phyloP scores from a whole-genome alignment of 2,329 filamentous ascomycete species.

The Neonectria hederae region DNA sequence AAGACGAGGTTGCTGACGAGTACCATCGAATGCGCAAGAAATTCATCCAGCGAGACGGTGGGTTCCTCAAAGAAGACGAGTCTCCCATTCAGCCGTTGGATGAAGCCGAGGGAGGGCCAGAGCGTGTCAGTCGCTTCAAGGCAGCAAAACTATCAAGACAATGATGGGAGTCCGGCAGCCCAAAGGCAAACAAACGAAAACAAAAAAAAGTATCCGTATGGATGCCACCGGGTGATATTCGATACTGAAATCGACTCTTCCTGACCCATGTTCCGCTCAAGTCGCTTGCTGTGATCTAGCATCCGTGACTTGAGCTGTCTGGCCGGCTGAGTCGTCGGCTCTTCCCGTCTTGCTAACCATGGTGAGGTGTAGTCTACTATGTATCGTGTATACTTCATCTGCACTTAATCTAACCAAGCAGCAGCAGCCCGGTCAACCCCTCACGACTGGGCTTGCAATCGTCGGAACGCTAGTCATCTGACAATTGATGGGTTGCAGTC shows the following conservation, averaged over 20 bases:
- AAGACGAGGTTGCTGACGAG: conserved; percentile 81
- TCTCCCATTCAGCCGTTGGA: conserved; percentile 73
- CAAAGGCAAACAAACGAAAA: conserved; percentile 25
- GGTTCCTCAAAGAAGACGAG: conserved; percentile 79
- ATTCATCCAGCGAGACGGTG: conserved; percentile 84
- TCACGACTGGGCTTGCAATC: neutral
- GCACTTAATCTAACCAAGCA: neutral
- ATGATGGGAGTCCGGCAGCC: conserved; percentile 40
- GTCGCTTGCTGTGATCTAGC: conserved; percentile 34
- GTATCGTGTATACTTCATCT: neutral
- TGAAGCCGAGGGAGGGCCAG: conserved; percentile 70
- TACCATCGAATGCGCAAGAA: conserved; percentile 85
- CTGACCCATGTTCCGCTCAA: conserved; percentile 31
- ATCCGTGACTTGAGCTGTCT: conserved; percentile 25
- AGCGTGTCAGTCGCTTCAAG: conserved; percentile 77
- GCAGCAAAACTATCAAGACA: conserved; percentile 70
- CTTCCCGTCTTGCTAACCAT: conserved; percentile 12
- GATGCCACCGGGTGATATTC: conserved; percentile 35
- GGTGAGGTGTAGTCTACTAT: neutral
- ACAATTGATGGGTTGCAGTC: conserved; percentile 65
- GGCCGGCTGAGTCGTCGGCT: conserved; percentile 17
- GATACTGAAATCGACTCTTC: conserved; percentile 44
- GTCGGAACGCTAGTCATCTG: conserved; percentile 50
- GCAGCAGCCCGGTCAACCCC: neutral
- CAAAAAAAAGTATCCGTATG: conserved; percentile 11